phyloP scores from a whole-genome alignment of 2,329 filamentous ascomycete genomes.

The Plectosphaerella sp. region DNA sequence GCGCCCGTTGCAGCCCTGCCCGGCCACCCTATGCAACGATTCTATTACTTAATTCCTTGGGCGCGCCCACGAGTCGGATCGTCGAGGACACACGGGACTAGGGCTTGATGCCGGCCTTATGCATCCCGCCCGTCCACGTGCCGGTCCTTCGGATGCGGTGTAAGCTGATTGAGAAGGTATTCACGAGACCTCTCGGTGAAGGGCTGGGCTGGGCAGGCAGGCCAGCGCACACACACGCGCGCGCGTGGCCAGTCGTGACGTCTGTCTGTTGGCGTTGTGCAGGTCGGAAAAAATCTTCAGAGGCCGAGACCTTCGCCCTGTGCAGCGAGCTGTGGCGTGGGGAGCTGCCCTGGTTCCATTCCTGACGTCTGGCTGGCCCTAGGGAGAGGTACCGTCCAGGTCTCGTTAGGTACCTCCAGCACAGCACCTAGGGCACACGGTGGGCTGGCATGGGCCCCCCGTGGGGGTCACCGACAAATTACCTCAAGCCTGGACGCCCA shows the following conservation, averaged over 20 bases:
- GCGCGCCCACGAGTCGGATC: not conserved
- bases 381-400: too few species aligned
- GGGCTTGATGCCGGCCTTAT: not conserved
- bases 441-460: not conserved
- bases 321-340: too few species aligned
- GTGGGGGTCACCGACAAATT: too few species aligned
- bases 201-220: too few species aligned
- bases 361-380: too few species aligned
- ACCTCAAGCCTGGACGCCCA: not conserved
- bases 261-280: not conserved
- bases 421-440: too few species aligned
- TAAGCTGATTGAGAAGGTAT: constrained; percentile 1
- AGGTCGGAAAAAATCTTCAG: too few species aligned
- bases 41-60: not conserved
- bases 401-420: too few species aligned
- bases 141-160: not conserved
- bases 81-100: not conserved
- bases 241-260: not conserved
- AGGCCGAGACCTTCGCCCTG: not conserved
- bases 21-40: not conserved
- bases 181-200: not conserved
- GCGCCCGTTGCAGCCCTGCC: not conserved
- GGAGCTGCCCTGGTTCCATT: too few species aligned
- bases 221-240: too few species aligned
- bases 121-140: not conserved